Evolutionary conservation across 805 yeast genomes (phyloP), one percentile per base, ranked within the genome.

Genomic region (Zygosaccharomyces rouxii): DNA sequence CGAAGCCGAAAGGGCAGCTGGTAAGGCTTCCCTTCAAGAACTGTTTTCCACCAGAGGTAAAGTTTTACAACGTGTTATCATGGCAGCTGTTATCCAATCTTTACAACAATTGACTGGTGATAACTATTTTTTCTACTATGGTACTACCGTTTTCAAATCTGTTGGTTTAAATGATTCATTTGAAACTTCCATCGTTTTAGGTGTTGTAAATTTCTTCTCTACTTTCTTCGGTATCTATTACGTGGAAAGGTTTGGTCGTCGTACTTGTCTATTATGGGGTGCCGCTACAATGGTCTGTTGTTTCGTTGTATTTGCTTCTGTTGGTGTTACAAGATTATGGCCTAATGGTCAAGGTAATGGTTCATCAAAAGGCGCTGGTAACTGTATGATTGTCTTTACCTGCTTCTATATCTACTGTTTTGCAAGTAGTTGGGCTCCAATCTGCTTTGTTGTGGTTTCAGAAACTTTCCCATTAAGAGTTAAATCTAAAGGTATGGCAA

Each of bases 381-480:
- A 80, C 64, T 84, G 80, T 50, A 81, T 84, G 88, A 82, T 84
- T 66, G 79, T 80, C 69, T 75, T 84, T 57, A 76, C 89, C 19
- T 82, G 88, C 72, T 71, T 84, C 62, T 84, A 73, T 73, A 81
- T 84, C 52, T 83, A 83, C 77, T 82, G 76, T 73, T 84, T 84
- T 60, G 89, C 89, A 29, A 77, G 83, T 42, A 80, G 88, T 21
- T 84, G 89, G 89, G 89, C 88, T 55, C 86, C 88, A 62, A 77
- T 79, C 60, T 81, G 79, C 42, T 84, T 74, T 69, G 82, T 81
- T 48, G 80, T 83, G 57, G 76, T 81, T 35, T 79, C 89, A 33
- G 89, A 84, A 69, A 74, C 82, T 35, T 84, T 80, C 69, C 89
- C 90, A 68, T 73, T 83, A 60, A 78, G 89, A 74, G 77, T 84